Percentiles rank a stretch among this genome's conserved stretches.
phyloP scores from a whole-genome alignment of 2,329 filamentous ascomycete genomes.

The Xylariales sp. region DNA sequence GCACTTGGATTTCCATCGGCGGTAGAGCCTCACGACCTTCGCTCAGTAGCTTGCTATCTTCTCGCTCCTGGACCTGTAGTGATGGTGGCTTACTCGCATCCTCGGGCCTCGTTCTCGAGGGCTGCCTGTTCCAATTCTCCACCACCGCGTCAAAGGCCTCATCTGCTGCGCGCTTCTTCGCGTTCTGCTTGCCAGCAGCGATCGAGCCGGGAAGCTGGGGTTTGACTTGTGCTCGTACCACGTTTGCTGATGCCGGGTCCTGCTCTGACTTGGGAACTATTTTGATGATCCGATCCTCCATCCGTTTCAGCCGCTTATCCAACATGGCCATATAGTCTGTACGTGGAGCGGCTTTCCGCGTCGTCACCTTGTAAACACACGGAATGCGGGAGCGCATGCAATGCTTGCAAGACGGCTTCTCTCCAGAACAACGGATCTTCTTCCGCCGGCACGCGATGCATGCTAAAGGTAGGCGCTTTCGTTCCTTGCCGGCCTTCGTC shows the following conservation, averaged over 20 bases:
- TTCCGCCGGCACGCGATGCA: slow-evolving; percentile 95
- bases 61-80: slow-evolving; percentile 56
- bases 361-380: slow-evolving; percentile 96
- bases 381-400: slow-evolving; percentile 88
- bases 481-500: slow-evolving; percentile 90
- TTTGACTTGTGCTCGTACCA: slow-evolving; percentile 80
- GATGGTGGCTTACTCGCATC: slow-evolving; percentile 47
- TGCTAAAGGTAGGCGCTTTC: slow-evolving; percentile 85
- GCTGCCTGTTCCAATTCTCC: slow-evolving; percentile 70
- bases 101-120: slow-evolving; percentile 44
- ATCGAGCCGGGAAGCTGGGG: slow-evolving; percentile 61
- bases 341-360: slow-evolving; percentile 85
- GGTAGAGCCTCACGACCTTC: slow-evolving; percentile 83
- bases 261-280: slow-evolving; percentile 84
- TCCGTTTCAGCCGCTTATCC: slow-evolving; percentile 89
- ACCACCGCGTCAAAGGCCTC: slow-evolving; percentile 82
- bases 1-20: slow-evolving; percentile 82
- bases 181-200: slow-evolving; percentile 44
- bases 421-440: slow-evolving; percentile 96
- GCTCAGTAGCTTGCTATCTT: slow-evolving; percentile 71
- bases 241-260: slow-evolving; percentile 55
- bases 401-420: slow-evolving; percentile 97
- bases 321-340: slow-evolving; percentile 99
- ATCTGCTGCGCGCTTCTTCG: slow-evolving; percentile 78
- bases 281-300: slow-evolving; percentile 98